Evolutionary conservation across 1,139 yeast species (phyloP).

Genomic region (Sugiyamaella paludigena): DNA sequence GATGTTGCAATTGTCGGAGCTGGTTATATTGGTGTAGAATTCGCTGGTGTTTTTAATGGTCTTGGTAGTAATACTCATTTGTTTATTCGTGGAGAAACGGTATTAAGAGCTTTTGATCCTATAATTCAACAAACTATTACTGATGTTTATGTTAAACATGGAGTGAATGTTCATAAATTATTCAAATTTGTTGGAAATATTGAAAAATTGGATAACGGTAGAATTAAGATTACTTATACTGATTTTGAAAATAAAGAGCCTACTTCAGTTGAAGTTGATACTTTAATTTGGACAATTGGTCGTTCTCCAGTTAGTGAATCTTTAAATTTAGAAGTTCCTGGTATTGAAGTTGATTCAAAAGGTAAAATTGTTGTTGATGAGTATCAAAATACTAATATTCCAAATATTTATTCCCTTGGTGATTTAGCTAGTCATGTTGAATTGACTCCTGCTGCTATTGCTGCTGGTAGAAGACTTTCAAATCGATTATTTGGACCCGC

Average conservation of each 20-base stretch:
- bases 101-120: constrained; percentile 82
- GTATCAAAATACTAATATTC: constrained; percentile 74
- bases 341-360: constrained; percentile 57
- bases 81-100: constrained; percentile 86
- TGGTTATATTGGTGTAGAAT: constrained; percentile 94
- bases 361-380: constrained; percentile 75
- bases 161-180: constrained; percentile 73
- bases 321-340: constrained; percentile 73
- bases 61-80: constrained; percentile 85
- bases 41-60: constrained; percentile 89
- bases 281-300: constrained; percentile 90
- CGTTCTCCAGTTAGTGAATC: constrained; percentile 67
- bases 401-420: constrained; percentile 80
- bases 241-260: constrained; percentile 37
- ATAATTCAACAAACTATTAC: constrained; percentile 77
- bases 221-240: constrained; percentile 58
- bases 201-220: constrained; percentile 58
- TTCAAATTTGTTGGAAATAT: constrained; percentile 55
- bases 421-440: constrained; percentile 81
- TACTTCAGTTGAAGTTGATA: constrained; percentile 64
- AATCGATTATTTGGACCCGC: constrained; percentile 83
- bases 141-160: constrained; percentile 72
- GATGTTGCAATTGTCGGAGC: constrained; percentile 95
- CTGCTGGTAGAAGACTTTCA: constrained; percentile 92
- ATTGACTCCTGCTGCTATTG: constrained; percentile 97